phyloP scores from a whole-genome alignment of 2,329 filamentous ascomycete species.

The Hymenoscyphus repandus region DNA sequence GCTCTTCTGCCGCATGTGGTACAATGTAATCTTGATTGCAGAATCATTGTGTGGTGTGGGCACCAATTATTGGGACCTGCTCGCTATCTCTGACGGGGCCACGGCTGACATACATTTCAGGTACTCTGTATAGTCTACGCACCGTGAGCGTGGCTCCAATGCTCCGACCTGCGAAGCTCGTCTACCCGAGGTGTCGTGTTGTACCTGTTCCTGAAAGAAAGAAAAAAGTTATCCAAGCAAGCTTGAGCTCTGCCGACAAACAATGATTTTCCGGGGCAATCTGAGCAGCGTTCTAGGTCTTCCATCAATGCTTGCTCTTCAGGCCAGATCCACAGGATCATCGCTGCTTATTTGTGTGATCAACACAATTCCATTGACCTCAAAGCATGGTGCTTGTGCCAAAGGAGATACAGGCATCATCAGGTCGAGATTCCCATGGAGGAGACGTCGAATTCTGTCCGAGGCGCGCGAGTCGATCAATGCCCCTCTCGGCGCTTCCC shows the following conservation, averaged over 20 bases:
- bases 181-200: too few relatives aligned
- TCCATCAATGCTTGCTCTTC: not conserved
- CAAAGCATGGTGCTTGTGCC: not conserved
- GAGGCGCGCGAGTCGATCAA: slow-evolving; percentile 10
- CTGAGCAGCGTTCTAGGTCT: not conserved
- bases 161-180: not conserved
- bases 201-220: slow-evolving; percentile 4
- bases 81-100: not conserved
- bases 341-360: slow-evolving; percentile 18
- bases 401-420: not conserved
- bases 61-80: slow-evolving; percentile 1
- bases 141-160: not conserved
- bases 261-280: not conserved
- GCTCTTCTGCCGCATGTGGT: not conserved
- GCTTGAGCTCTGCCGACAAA: not conserved
- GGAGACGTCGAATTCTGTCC: not conserved
- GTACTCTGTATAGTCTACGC: not conserved
- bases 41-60: slow-evolving; percentile 2
- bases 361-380: slow-evolving; percentile 7
- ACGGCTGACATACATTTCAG: slow-evolving; percentile 4
- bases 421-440: not conserved
- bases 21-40: slow-evolving; percentile 3
- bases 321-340: slow-evolving; percentile 9
- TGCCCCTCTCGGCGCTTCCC: slow-evolving; percentile 10
- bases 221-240: not conserved